phyloP scores from a whole-genome alignment of 2,329 filamentous ascomycete genomes.

The Dothideomycetidae sp. region DNA sequence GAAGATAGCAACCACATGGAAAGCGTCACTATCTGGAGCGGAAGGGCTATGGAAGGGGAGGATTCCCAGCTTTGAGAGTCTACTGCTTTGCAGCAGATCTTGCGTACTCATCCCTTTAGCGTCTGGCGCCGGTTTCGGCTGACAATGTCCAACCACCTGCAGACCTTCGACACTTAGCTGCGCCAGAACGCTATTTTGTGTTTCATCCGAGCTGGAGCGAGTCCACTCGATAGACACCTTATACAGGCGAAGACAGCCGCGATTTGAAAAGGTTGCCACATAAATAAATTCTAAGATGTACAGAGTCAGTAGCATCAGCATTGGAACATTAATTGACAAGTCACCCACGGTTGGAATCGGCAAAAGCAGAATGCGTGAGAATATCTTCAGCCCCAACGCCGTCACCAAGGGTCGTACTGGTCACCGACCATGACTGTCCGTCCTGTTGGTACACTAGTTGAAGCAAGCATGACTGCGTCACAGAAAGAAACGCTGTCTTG shows the following conservation, averaged over 20 bases:
- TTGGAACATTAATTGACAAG: slow-evolving; percentile 26
- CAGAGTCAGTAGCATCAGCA: no score
- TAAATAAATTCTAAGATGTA: slow-evolving; percentile 42
- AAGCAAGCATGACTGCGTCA: slow-evolving; percentile 60
- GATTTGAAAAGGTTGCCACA: slow-evolving; percentile 53
- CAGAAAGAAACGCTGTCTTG: slow-evolving; percentile 61
- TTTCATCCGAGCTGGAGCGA: slow-evolving; percentile 25
- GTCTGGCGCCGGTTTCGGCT: slow-evolving; percentile 15
- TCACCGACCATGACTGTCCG: slow-evolving; percentile 57
- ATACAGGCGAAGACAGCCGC: slow-evolving; percentile 59
- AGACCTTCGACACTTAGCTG: slow-evolving; percentile 16
- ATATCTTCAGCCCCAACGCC: slow-evolving; percentile 44
- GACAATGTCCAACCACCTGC: slow-evolving; percentile 16
- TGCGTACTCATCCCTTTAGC: neutral
- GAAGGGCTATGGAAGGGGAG: neutral
- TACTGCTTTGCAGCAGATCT: slow-evolving; percentile 4
- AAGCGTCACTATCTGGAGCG: neutral
- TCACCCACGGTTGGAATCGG: slow-evolving; percentile 26
- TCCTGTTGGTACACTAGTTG: slow-evolving; percentile 66
- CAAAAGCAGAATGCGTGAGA: slow-evolving; percentile 52
- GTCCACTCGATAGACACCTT: slow-evolving; percentile 63
- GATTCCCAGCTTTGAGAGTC: slow-evolving; percentile 2
- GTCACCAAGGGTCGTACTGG: slow-evolving; percentile 58
- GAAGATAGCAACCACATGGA: slow-evolving; percentile 57
- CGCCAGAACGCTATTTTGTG: slow-evolving; percentile 3